Base-by-base conservation (phyloP, 116 monocot genomes). In the Dioscorea cayenensis region DNA sequence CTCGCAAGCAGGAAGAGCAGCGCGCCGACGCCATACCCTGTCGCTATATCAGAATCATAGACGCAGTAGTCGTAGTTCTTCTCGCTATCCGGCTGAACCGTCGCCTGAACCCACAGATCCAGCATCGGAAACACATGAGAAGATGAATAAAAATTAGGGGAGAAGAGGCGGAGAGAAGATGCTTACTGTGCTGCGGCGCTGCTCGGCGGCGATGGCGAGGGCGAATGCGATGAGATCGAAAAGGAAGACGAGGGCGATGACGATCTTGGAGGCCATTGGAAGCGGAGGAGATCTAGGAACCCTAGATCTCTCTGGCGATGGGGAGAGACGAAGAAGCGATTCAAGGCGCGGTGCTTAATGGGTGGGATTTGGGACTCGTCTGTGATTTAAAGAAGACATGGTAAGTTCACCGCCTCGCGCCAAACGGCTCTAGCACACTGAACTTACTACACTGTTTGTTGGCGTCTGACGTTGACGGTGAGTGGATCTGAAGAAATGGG, bases 11-110 rank as follows among this genome's bases (percentile, higher is more conserved):
- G 81, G 67, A 94, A 81, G 59, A 99, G 73, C 28, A 85, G 62
- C 29, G 99, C 99, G 14, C 94, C 99, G 67, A 91, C 87, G 27
- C 94, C 99, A 69, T 75, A 84, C 23, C 94, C 91, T 6, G 99
- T 91, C n/a, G 99, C 76, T 35, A 94, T 85, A 67, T 99, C 99
- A 13, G 94, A 99, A 69, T 94, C 80, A 76, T 99, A 99, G 11
- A 89, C 86, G 87, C 99, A 99, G 89, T 85, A 87, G 10, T 25
- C 73, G 84, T 97, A 97, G n/a, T 82, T 51, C 88, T 93, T 80
- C 75, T 86, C 78, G 10, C 1, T 3, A 71, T 97, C 90, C 48
- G 79, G 5, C 49, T 77, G 75, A 65, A 85, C 79, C 29, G n/a
- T 62, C 19, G 86, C 96, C 96, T 96, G 82, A 52, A 58, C 4